These are phyloP conservation scores for Trypanosomatidae sp. DNA, from an alignment of 208 protist species.

Conservation along the genomic window DNA sequence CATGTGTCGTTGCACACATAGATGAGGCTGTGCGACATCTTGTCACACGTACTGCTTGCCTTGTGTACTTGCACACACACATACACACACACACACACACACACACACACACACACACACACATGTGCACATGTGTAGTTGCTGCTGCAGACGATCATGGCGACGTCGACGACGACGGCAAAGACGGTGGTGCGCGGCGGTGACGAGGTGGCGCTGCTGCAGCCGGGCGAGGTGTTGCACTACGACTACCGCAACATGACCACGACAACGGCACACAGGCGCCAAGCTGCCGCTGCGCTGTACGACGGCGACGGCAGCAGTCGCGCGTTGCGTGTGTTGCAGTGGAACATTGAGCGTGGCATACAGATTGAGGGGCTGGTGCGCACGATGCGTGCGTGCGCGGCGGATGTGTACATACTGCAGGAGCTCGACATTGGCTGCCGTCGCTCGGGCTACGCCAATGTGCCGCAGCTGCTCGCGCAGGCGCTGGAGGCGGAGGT, in stretches of 20 bases:
- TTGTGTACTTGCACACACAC: no score
- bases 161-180: neutral
- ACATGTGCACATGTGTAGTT: neutral
- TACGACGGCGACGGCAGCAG: neutral
- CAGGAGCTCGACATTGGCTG: slow-evolving; percentile 78
- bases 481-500: slow-evolving; percentile 32
- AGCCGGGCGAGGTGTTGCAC: slow-evolving; percentile 31
- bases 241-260: slow-evolving; percentile 41
- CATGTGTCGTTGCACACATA: no score
- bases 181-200: neutral
- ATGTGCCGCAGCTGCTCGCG: slow-evolving; percentile 45
- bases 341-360: slow-evolving; percentile 84
- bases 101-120: neutral
- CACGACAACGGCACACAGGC: neutral
- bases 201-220: slow-evolving; percentile 10
- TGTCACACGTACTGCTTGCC: no score
- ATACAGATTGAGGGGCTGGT: slow-evolving; percentile 42
- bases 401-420: slow-evolving; percentile 59
- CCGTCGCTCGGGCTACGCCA: slow-evolving; percentile 37
- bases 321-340: slow-evolving; percentile 25
- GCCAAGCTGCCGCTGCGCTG: neutral
- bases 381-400: slow-evolving; percentile 14
- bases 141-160: neutral
- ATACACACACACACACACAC: neutral
- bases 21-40: no score